Percentiles rank a stretch among this genome's conserved stretches.
Conservation (phyloP, 805 yeast genomes). For the Schwanniomyces polymorphus region DNA sequence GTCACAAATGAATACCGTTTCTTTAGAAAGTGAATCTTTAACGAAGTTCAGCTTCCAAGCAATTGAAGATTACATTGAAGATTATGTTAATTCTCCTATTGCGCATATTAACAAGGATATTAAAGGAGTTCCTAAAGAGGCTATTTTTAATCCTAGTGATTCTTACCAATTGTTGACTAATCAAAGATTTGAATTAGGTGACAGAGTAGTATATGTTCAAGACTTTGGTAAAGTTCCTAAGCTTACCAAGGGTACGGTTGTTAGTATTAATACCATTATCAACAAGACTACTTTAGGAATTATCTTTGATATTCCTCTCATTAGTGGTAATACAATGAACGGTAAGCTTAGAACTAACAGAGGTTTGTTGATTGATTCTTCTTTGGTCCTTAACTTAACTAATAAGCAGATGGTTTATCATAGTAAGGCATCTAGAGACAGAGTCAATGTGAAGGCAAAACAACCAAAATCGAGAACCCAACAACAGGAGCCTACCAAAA, state of each 20-base stretch:
- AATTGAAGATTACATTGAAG: constrained; percentile 62
- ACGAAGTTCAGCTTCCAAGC: constrained; percentile 63
- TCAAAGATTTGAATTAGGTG: constrained; percentile 84
- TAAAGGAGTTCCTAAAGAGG: constrained; percentile 81
- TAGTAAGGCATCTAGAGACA: constrained; percentile 57
- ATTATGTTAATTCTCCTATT: constrained; percentile 45
- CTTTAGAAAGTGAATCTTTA: constrained; percentile 76
- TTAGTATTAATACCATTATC: constrained; percentile 59
- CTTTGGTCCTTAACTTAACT: constrained; percentile 76
- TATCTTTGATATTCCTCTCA: constrained; percentile 77
- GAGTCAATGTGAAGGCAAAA: constrained; percentile 4
- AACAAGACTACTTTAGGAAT: constrained; percentile 69
- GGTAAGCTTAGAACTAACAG: constrained; percentile 77
- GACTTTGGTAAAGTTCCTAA: constrained; percentile 88
- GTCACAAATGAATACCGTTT: constrained; percentile 55
- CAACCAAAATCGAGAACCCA: constrained; percentile 18
- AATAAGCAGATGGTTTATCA: constrained; percentile 75
- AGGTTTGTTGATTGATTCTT: constrained; percentile 81
- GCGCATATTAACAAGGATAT: constrained; percentile 53
- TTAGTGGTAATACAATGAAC: constrained; percentile 80
- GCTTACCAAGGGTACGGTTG: constrained; percentile 87
- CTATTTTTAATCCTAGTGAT: constrained; percentile 72
- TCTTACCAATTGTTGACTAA: constrained; percentile 70
- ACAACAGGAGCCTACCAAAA: constrained; percentile 4
- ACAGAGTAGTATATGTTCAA: constrained; percentile 81